A percentile compares a stretch with the other conserved stretches of the same genome.
Evolutionary conservation across 352 stramenopile species (phyloP).

Genomic region (Hyaloperonospora brassicae): DNA sequence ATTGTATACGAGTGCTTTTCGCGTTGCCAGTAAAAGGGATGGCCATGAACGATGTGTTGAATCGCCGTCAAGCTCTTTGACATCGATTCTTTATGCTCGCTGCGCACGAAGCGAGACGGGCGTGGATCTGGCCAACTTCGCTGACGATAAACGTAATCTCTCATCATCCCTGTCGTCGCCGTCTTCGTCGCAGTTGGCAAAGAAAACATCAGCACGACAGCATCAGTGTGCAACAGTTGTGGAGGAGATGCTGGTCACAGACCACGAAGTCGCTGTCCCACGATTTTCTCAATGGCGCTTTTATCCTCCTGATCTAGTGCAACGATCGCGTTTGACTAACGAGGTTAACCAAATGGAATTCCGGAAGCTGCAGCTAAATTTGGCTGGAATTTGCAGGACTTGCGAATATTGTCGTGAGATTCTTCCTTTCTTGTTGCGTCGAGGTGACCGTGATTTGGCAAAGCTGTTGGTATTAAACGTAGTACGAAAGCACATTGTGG

Average conservation of each 20-base stretch:
- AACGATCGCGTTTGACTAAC: slow-evolving; percentile 33
- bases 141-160: slow-evolving; percentile 10
- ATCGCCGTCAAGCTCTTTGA: slow-evolving; percentile 6
- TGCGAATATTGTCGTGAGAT: slow-evolving; percentile 54
- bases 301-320: slow-evolving; percentile 51
- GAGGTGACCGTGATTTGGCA: slow-evolving; percentile 35
- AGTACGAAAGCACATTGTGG: slow-evolving; percentile 44
- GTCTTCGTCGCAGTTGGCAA: slow-evolving; percentile 19
- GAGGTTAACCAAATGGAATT: slow-evolving; percentile 37
- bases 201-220: slow-evolving; percentile 9
- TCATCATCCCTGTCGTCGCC: slow-evolving; percentile 16
- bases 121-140: slow-evolving; percentile 16
- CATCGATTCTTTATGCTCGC: slow-evolving; percentile 4
- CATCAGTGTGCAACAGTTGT: slow-evolving; percentile 28
- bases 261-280: slow-evolving; percentile 15
- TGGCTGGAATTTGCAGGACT: slow-evolving; percentile 46
- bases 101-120: slow-evolving; percentile 24
- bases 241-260: slow-evolving; percentile 29
- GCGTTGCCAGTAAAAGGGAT: slow-evolving; percentile 10
- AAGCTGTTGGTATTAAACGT: slow-evolving; percentile 48
- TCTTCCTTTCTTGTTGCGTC: slow-evolving; percentile 56
- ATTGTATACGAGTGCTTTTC: slow-evolving; percentile 9
- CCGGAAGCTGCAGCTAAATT: slow-evolving; percentile 63
- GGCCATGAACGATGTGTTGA: slow-evolving; percentile 6
- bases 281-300: slow-evolving; percentile 55